Evolutionary conservation across 371 early-diverging fungal genomes (phyloP).

Genomic region (Syncephalastrum monosporum): DNA sequence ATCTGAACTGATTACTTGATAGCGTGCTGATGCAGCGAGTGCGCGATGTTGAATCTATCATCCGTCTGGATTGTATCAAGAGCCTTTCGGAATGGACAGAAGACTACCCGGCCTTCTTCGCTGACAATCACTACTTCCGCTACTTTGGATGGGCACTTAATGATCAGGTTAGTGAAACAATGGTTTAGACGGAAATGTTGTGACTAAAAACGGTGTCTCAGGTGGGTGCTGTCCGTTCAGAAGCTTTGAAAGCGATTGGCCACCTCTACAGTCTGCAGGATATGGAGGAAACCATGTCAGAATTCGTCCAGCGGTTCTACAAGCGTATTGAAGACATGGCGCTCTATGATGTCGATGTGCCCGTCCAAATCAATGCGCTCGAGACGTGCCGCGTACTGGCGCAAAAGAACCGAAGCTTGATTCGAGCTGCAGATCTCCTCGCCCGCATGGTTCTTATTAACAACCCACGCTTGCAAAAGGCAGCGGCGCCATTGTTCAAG

Average conservation of each 20-base stretch:
- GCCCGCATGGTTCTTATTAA: constrained; percentile 33
- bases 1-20: constrained; percentile 2
- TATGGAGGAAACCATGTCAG: constrained; percentile 53
- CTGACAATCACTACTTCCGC: constrained; percentile 72
- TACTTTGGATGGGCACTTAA: constrained; percentile 88
- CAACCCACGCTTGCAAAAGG: constrained; percentile 41
- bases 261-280: constrained; percentile 55
- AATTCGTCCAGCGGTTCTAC: constrained; percentile 75
- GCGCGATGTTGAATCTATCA: constrained; percentile 83
- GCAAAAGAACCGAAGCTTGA: constrained; percentile 42
- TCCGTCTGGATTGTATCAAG: constrained; percentile 82
- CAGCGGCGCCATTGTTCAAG: constrained; percentile 53
- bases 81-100: constrained; percentile 80
- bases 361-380: constrained; percentile 68
- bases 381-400: constrained; percentile 39
- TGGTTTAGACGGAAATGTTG: not conserved
- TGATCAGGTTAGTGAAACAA: constrained; percentile 59
- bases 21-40: constrained; percentile 86
- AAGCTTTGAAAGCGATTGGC: constrained; percentile 56
- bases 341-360: constrained; percentile 68
- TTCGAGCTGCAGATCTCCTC: constrained; percentile 36
- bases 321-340: constrained; percentile 84
- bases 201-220: constrained; percentile 7
- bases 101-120: constrained; percentile 65
- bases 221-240: constrained; percentile 60